phyloP scores from a whole-genome alignment of 202 grass and related monocot genomes.

The Brachypodium distachyon region DNA sequence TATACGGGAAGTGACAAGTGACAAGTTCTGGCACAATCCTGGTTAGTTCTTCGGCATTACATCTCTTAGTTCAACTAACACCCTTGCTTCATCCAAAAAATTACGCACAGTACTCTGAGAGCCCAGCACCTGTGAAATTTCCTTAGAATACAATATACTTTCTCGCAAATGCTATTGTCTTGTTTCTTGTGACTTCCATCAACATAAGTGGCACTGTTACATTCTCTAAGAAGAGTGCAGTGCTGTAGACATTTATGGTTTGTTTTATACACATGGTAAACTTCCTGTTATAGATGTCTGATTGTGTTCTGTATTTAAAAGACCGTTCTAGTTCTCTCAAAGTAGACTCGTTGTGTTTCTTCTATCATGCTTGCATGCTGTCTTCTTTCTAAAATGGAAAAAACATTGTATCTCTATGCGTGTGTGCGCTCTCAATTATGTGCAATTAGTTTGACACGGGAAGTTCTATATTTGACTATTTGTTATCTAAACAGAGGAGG shows the following conservation, averaged over 20 bases:
- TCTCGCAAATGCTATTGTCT: background rate
- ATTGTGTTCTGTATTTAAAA: background rate
- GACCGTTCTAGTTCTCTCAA: constrained; percentile 6
- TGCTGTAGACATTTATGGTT: background rate
- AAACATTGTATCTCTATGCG: too few relatives aligned
- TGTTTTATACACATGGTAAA: background rate
- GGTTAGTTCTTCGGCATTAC: constrained; percentile 38
- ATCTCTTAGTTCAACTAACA: background rate
- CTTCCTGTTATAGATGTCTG: background rate
- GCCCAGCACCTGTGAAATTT: background rate
- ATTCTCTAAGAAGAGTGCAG: background rate
- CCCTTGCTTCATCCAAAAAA: background rate
- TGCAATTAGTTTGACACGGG: background rate
- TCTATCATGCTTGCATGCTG: background rate
- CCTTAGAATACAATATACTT: background rate
- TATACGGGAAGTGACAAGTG: constrained; percentile 85
- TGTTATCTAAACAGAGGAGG: constrained; percentile 58
- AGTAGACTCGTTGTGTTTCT: background rate
- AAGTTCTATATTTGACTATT: constrained; percentile 21
- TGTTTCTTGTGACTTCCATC: constrained; percentile 5
- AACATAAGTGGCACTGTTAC: background rate
- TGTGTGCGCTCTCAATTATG: background rate
- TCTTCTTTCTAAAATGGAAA: too few relatives aligned
- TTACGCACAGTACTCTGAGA: background rate
- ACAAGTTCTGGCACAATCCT: constrained; percentile 98